Evolutionary conservation across 352 stramenopile species (phyloP).

Genomic region (Achlya hypogyna): DNA sequence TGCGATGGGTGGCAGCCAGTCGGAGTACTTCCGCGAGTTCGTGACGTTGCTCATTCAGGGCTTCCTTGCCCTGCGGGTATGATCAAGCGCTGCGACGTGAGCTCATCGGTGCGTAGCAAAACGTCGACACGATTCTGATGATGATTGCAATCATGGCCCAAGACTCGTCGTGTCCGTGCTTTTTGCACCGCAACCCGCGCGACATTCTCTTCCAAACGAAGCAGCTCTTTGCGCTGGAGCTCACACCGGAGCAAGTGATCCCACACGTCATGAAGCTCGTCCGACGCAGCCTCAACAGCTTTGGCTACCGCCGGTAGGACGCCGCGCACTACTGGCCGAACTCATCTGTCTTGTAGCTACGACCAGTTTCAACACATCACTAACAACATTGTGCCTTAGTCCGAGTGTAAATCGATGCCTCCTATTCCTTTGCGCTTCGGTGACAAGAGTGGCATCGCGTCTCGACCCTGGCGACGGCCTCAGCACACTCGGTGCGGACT

Average conservation of each 20-base stretch:
- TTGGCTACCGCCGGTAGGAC: constrained; percentile 36
- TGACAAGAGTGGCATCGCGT: not conserved
- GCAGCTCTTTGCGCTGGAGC: constrained; percentile 66
- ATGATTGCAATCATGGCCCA: constrained; percentile 96
- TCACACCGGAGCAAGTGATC: constrained; percentile 81
- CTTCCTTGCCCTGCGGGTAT: constrained; percentile 92
- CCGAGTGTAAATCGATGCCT: no score
- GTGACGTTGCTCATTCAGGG: constrained; percentile 96
- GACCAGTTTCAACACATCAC: constrained; percentile 89
- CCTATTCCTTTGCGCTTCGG: no score
- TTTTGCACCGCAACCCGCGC: constrained; percentile 70
- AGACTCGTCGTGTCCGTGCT: constrained; percentile 94
- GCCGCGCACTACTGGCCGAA: not conserved
- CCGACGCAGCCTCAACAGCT: constrained; percentile 84
- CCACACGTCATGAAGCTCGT: constrained; percentile 87
- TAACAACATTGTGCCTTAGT: constrained; percentile 83
- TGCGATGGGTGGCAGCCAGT: constrained; percentile 89
- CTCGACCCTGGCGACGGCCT: not conserved
- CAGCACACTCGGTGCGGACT: no score
- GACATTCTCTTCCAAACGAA: constrained; percentile 71
- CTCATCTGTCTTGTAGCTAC: constrained; percentile 22
- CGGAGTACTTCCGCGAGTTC: constrained; percentile 92
- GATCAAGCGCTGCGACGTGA: not conserved
- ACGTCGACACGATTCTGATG: constrained; percentile 90
- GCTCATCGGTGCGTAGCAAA: constrained; percentile 44